phyloP scores from a whole-genome alignment of 768 basidiomycete species.

The Russula sp. region DNA sequence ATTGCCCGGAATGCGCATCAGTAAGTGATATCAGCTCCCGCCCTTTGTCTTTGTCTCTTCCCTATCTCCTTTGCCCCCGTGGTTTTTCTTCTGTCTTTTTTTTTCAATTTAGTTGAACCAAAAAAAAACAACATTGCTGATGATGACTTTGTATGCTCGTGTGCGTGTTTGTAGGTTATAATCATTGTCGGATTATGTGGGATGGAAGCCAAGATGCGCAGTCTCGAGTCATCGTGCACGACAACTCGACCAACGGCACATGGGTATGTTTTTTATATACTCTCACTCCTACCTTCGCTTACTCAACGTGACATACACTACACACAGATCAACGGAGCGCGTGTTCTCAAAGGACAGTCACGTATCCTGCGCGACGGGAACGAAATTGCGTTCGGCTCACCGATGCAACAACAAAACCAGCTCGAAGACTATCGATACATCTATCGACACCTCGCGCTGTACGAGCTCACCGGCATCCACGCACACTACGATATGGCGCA shows the following conservation, averaged over 20 bases:
- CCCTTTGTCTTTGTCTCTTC: too few relatives aligned
- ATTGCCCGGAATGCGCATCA: slow-evolving; percentile 71
- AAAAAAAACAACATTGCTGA: background rate
- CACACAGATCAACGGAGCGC: slow-evolving; percentile 60
- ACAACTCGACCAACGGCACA: slow-evolving; percentile 74
- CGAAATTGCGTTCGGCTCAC: slow-evolving; percentile 81
- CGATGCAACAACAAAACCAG: slow-evolving; percentile 44
- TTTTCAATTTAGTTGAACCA: too few relatives aligned
- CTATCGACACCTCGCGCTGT: slow-evolving; percentile 61
- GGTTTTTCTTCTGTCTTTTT: slow-evolving; percentile 18
- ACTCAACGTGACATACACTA: background rate
- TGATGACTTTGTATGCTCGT: background rate
- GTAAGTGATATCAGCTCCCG: too few relatives aligned
- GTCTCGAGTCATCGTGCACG: slow-evolving; percentile 49
- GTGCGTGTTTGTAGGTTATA: slow-evolving; percentile 53
- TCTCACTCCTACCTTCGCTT: background rate
- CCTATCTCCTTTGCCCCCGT: background rate
- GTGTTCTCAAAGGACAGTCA: slow-evolving; percentile 55
- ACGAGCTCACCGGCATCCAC: slow-evolving; percentile 53
- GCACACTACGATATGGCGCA: slow-evolving; percentile 61
- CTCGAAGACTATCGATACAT: slow-evolving; percentile 78
- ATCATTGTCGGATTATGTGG: slow-evolving; percentile 59
- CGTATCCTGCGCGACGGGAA: slow-evolving; percentile 72
- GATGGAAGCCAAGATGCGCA: slow-evolving; percentile 46
- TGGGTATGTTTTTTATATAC: slow-evolving; percentile 50